Evolutionary conservation across 1,139 yeast species (phyloP).

Genomic region (Entelexis sorbosivorans): DNA sequence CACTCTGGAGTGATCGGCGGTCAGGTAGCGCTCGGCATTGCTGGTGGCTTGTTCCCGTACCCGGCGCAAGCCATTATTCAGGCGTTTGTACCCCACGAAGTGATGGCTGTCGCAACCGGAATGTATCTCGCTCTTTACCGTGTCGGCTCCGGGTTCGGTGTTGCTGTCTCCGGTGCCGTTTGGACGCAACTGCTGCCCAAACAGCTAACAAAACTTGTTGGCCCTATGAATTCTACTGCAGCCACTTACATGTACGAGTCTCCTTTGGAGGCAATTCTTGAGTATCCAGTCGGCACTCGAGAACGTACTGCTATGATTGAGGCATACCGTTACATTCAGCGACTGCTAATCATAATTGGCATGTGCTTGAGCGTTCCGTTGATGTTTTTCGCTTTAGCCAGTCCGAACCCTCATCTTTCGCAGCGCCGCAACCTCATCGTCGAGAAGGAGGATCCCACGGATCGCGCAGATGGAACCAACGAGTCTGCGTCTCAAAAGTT

Average conservation of each 20-base stretch:
- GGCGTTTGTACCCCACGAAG: slow-evolving; percentile 45
- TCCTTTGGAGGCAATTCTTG: slow-evolving; percentile 41
- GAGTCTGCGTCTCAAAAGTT: not conserved
- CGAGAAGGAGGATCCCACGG: slow-evolving; percentile 13
- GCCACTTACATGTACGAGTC: slow-evolving; percentile 38
- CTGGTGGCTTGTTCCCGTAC: slow-evolving; percentile 62
- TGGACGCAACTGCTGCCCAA: slow-evolving; percentile 38
- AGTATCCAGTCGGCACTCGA: slow-evolving; percentile 50
- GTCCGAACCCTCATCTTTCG: slow-evolving; percentile 18
- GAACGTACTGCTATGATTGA: slow-evolving; percentile 46
- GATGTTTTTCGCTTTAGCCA: slow-evolving; percentile 10
- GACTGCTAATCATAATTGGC: slow-evolving; percentile 19
- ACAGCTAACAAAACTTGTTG: slow-evolving; percentile 26
- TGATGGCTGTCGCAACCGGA: slow-evolving; percentile 39
- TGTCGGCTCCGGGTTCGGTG: slow-evolving; percentile 40
- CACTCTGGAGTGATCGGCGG: slow-evolving; percentile 52
- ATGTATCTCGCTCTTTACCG: slow-evolving; percentile 36
- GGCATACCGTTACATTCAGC: slow-evolving; percentile 51
- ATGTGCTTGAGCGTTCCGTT: slow-evolving; percentile 16
- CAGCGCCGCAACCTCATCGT: slow-evolving; percentile 14
- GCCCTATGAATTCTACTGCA: slow-evolving; percentile 21
- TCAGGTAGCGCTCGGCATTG: slow-evolving; percentile 55
- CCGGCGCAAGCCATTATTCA: slow-evolving; percentile 57
- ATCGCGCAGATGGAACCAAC: not conserved
- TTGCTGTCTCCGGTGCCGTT: slow-evolving; percentile 40